Evolutionary conservation across 1,284 basidiomycete genomes (phyloP).

Genomic region (Trametes hirsuta): DNA sequence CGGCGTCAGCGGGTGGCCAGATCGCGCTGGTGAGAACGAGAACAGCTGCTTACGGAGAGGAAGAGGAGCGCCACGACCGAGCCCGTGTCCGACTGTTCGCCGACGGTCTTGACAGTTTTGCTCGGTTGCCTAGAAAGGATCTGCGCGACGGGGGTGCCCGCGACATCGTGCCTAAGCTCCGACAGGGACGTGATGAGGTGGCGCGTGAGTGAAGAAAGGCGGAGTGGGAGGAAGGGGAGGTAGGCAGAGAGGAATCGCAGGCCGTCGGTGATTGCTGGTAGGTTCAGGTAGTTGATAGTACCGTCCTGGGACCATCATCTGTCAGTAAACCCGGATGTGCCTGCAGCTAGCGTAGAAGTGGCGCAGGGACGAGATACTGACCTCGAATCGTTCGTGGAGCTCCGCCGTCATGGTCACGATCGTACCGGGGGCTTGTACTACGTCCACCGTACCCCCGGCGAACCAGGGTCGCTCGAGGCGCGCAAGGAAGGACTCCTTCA

Average conservation of each 20-base stretch:
- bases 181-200: slow-evolving; percentile 56
- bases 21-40: slow-evolving; percentile 3
- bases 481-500: slow-evolving; percentile 67
- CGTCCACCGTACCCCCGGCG: slow-evolving; percentile 79
- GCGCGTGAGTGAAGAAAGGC: slow-evolving; percentile 64
- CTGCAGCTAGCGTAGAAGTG: neutral
- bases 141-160: slow-evolving; percentile 58
- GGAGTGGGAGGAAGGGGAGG: slow-evolving; percentile 73
- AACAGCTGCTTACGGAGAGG: slow-evolving; percentile 53
- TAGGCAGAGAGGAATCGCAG: slow-evolving; percentile 75
- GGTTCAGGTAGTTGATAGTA: slow-evolving; percentile 77
- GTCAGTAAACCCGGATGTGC: slow-evolving; percentile 8
- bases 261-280: slow-evolving; percentile 77
- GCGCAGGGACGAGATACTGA: slow-evolving; percentile 33
- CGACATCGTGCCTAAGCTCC: slow-evolving; percentile 58
- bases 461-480: slow-evolving; percentile 78
- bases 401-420: slow-evolving; percentile 64
- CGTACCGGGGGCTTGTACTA: slow-evolving; percentile 78
- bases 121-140: slow-evolving; percentile 63
- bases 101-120: slow-evolving; percentile 54
- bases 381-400: slow-evolving; percentile 77
- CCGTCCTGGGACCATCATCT: slow-evolving; percentile 61
- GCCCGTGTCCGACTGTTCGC: slow-evolving; percentile 69
- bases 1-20: slow-evolving; percentile 2
- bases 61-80: slow-evolving; percentile 68